Base-by-base conservation (phyloP, 257 asterid genomes). In the Salvia hispanica region DNA sequence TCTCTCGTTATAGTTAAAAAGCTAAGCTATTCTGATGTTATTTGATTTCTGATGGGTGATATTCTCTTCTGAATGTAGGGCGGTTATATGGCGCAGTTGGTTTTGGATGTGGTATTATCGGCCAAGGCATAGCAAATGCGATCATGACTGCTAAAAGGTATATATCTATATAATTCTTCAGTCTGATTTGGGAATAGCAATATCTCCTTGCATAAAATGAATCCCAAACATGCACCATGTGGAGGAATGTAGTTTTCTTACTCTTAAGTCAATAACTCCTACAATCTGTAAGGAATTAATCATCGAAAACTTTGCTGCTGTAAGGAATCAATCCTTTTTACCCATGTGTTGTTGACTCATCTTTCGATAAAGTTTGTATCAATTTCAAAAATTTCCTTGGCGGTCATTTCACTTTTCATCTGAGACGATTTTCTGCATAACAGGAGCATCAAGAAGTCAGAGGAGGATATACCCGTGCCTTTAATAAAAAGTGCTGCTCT, bases 101-200 rank as follows among this genome's bases (percentile, higher is more conserved):
- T 77, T 90, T 93, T 72, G 85, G 88, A 14, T 90, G 97, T 72
- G 97, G 97, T 64, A 81, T 93, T 71, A 74, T 93, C 48, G 96
- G 97, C 68, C 99, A 93, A 82, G 99, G 99, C 78, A 88, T 93
- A 28, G 97, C 97, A 67, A 90, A 93, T 77, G 36, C 76, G 89
- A 90, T 90, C 74, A 93, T 90, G 99, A 90, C 84, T 48, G 95
- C 96, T 42, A 93, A 93, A 75, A 78, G 99, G 99, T 90, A 55
- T 45, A 39, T 36, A 50, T 58, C 4, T 67, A 18, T 25, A 51
- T 42, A 40, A 5, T n/a, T 33, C 46, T 45, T 62, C 42, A 7
- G 31, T 44, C 13, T 2, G 8, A 25, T 44, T 45, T 25, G 43
- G 11, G 25, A 43, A 62, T 44, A 44, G 55, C 67, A 25, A 25